phyloP scores from a whole-genome alignment of 202 grass and related monocot species.

The Panicum hallii region DNA sequence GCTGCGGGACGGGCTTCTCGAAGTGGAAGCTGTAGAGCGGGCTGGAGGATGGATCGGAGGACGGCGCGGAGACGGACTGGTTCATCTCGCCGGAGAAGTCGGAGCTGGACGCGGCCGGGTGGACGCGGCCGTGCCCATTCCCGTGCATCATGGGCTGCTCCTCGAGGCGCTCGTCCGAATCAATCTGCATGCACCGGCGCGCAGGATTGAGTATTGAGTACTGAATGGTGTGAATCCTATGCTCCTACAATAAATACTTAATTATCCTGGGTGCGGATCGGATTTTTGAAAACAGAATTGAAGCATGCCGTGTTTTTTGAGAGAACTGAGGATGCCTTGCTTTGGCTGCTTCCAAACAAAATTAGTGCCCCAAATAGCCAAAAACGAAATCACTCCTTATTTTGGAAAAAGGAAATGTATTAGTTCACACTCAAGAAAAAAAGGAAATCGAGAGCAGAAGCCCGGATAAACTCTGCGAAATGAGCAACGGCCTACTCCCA shows the following conservation, averaged over 20 bases:
- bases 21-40: constrained; percentile 57
- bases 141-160: constrained; percentile 50
- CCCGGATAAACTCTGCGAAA: background rate
- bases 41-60: constrained; percentile 51
- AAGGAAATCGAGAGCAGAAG: background rate
- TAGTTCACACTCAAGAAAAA: background rate
- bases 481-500: background rate
- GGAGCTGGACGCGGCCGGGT: constrained; percentile 50
- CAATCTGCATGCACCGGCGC: constrained; percentile 49
- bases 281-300: background rate
- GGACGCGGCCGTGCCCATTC: constrained; percentile 48
- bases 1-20: constrained; percentile 48
- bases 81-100: constrained; percentile 64
- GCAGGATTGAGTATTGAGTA: background rate
- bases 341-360: background rate
- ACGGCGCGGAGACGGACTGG: constrained; percentile 41
- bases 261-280: background rate
- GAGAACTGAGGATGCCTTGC: background rate
- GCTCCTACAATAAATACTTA: background rate
- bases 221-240: background rate
- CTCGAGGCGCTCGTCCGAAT: constrained; percentile 37
- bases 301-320: background rate
- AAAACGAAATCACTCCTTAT: background rate
- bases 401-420: background rate
- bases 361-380: background rate